Conservation (phyloP, 208 protist species). For the Trypanosoma caninum region DNA sequence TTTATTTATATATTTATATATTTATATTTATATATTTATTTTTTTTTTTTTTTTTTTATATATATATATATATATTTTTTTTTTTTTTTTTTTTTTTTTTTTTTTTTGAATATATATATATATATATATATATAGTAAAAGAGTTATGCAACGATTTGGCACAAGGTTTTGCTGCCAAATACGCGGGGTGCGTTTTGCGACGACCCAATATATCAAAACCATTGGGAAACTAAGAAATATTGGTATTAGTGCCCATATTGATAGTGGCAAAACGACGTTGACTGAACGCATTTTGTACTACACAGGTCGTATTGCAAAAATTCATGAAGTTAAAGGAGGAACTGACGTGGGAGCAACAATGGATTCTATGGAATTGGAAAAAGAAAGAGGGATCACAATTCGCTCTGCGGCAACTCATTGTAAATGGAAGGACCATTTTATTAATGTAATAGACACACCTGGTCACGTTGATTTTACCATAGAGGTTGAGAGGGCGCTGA, state of each 20-base stretch:
- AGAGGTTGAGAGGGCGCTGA: conserved; percentile 97
- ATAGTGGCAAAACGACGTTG: conserved; percentile 98
- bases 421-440: conserved; percentile 92
- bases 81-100: conserved; percentile 10
- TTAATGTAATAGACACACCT: conserved; percentile 99
- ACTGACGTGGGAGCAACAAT: conserved; percentile 99
- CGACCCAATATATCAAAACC: conserved; percentile 64
- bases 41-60: background rate
- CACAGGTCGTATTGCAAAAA: conserved; percentile 94
- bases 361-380: conserved; percentile 98
- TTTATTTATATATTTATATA: background rate
- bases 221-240: conserved; percentile 92
- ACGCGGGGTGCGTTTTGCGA: conserved; percentile 42
- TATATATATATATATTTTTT: background rate
- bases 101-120: conserved; percentile 1
- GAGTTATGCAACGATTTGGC: conserved; percentile 10
- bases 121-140: conserved; percentile 6
- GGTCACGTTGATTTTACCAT: conserved; percentile 99
- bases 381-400: conserved; percentile 99
- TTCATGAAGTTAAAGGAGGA: conserved; percentile 98
- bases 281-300: conserved; percentile 99
- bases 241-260: conserved; percentile 98
- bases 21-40: background rate
- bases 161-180: conserved; percentile 21
- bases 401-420: conserved; percentile 97